Percentiles rank a stretch among this genome's conserved stretches.
These are phyloP conservation scores for Cylindrotheca fusiformis DNA, from an alignment of 108 stramenopile species.

Conservation along the genomic window DNA sequence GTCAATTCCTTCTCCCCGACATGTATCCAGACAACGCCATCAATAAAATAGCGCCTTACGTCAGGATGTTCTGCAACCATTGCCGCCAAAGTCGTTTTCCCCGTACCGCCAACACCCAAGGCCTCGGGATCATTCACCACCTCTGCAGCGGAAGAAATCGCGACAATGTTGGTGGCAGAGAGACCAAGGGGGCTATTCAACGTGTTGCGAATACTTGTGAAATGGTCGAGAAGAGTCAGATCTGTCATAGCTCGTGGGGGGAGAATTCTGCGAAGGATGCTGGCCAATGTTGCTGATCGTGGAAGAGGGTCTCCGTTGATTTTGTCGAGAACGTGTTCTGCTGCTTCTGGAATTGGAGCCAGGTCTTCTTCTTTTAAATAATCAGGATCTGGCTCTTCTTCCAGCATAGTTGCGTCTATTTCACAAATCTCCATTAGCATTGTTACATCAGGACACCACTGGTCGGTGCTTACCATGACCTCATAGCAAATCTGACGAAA, in stretches of 20 bases:
- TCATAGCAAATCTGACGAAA: conserved; percentile 64
- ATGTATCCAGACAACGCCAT: conserved; percentile 69
- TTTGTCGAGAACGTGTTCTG: conserved; percentile 52
- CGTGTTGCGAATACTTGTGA: conserved; percentile 41
- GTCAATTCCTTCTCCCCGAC: conserved; percentile 48
- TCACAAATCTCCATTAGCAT: conserved; percentile 50
- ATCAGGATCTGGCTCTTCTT: conserved; percentile 27
- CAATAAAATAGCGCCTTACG: conserved; percentile 52
- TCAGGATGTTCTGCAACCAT: conserved; percentile 63
- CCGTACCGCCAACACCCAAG: conserved; percentile 56
- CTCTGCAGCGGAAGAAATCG: conserved; percentile 52
- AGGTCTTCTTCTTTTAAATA: conserved; percentile 34
- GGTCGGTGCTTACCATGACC: conserved; percentile 55
- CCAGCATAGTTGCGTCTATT: conserved; percentile 35
- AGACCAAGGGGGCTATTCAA: conserved; percentile 39
- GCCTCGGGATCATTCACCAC: conserved; percentile 29
- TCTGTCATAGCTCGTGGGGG: conserved; percentile 48
- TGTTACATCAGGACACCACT: conserved; percentile 63
- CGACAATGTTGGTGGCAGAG: conserved; percentile 40
- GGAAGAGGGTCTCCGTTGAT: conserved; percentile 48
- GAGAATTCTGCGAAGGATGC: conserved; percentile 51
- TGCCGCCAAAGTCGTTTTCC: conserved; percentile 75
- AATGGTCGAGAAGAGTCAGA: conserved; percentile 29
- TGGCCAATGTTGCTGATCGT: conserved; percentile 31
- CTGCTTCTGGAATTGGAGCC: conserved; percentile 42